Evolutionary conservation across 139 green algal genomes (phyloP).

Genomic region (Penium margaritaceum): DNA sequence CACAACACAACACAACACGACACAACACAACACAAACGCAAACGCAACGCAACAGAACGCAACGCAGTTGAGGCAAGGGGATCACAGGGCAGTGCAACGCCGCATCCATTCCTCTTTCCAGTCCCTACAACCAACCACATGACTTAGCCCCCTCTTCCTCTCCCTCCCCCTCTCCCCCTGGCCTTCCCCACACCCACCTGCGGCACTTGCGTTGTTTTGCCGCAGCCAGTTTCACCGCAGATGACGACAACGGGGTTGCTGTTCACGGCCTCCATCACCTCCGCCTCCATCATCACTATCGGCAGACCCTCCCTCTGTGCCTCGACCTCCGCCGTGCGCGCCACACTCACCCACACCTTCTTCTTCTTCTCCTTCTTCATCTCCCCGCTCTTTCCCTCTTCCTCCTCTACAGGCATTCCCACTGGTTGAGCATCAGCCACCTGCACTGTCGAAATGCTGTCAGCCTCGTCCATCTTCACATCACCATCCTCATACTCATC

Average conservation of each 20-base stretch:
- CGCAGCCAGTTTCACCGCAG: conserved; percentile 78
- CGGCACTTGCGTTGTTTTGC: conserved; percentile 77
- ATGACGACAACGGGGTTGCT: conserved; percentile 65
- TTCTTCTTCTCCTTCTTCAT: background rate
- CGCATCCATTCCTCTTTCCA: background rate
- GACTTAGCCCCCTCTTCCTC: background rate
- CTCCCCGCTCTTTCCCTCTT: background rate
- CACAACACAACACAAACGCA: background rate
- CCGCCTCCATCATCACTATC: conserved; percentile 33
- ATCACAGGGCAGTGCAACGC: background rate
- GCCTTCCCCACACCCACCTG: conserved; percentile 43
- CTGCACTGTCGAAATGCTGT: background rate
- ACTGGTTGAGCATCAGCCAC: too few relatives aligned
- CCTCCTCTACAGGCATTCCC: too few relatives aligned
- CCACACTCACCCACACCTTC: conserved; percentile 2
- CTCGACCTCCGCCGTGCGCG: background rate
- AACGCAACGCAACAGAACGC: background rate
- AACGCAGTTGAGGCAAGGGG: background rate
- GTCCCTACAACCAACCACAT: too few relatives aligned
- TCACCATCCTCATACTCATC: background rate
- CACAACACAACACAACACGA: too few relatives aligned
- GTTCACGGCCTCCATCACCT: conserved; percentile 59
- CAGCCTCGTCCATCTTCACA: background rate
- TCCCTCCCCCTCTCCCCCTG: background rate
- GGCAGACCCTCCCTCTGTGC: conserved; percentile 24